These are phyloP conservation scores for Globisporangium abappressorium DNA, from an alignment of 352 stramenopile genomes.

Conservation along the genomic window DNA sequence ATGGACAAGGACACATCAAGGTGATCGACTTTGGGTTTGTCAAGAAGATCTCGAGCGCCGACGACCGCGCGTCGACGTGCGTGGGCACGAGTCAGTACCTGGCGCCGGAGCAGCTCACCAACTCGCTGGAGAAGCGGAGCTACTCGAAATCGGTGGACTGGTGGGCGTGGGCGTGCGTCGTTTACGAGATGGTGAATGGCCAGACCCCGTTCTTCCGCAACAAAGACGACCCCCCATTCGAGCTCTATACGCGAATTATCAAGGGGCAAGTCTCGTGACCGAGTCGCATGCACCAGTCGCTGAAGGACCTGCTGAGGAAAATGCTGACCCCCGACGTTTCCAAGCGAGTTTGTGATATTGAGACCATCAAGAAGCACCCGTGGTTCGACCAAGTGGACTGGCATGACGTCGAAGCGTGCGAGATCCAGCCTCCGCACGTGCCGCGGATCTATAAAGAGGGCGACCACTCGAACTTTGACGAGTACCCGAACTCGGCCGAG, in stretches of 20 bases:
- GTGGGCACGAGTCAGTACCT: conserved; percentile 75
- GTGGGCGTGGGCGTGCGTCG: conserved; percentile 78
- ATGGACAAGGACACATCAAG: conserved; percentile 57
- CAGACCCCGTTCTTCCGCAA: conserved; percentile 74
- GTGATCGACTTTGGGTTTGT: conserved; percentile 74
- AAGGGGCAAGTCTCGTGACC: conserved; percentile 56
- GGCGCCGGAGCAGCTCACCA: conserved; percentile 69
- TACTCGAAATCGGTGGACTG: conserved; percentile 84
- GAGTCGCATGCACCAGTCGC: conserved; percentile 32
- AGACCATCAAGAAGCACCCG: conserved; percentile 48
- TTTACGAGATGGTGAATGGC: conserved; percentile 80
- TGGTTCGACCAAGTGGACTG: conserved; percentile 76
- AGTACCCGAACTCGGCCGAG: conserved; percentile 55
- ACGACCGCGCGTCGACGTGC: conserved; percentile 48
- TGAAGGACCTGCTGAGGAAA: conserved; percentile 60
- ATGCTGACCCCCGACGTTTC: conserved; percentile 60
- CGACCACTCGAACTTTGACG: conserved; percentile 64
- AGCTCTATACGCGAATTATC: conserved; percentile 82
- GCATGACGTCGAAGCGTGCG: conserved; percentile 38
- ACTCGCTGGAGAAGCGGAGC: conserved; percentile 40
- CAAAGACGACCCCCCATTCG: conserved; percentile 83
- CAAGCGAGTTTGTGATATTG: conserved; percentile 46
- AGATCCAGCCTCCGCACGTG: conserved; percentile 45
- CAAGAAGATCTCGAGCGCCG: conserved; percentile 30
- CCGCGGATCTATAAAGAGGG: conserved; percentile 37